Evolutionary conservation across 73 alveolate species (phyloP).

Genomic region (Durusdinium trenchii): DNA sequence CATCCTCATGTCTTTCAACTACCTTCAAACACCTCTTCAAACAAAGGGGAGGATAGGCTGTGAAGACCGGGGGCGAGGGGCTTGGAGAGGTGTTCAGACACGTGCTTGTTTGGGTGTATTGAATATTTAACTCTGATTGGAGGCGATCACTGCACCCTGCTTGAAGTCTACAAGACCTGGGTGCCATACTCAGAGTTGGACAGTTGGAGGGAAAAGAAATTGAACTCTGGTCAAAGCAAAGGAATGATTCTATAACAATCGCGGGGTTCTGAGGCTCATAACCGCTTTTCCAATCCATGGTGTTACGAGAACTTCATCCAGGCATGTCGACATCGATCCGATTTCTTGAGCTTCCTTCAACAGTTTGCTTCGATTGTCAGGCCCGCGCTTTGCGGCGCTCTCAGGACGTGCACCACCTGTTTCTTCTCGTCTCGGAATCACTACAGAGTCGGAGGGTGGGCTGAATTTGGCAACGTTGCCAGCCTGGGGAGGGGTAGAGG

Average conservation of each 20-base stretch:
- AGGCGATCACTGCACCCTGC: conserved; percentile 99
- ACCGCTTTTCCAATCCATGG: conserved; percentile 99
- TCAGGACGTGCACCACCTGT: conserved; percentile 29
- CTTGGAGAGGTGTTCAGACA: background rate
- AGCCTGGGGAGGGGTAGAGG: too few species aligned
- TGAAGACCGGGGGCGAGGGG: background rate
- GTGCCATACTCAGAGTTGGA: background rate
- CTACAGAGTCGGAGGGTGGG: too few species aligned
- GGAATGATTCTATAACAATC: background rate
- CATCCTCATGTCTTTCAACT: too few species aligned
- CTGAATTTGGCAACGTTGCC: too few species aligned
- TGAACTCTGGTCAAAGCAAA: background rate
- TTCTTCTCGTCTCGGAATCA: background rate
- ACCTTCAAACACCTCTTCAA: too few species aligned
- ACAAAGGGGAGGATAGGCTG: too few species aligned
- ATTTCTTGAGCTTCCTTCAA: background rate
- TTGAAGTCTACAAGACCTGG: conserved; percentile 99
- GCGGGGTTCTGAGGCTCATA: conserved; percentile 63
- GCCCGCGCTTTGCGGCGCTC: conserved; percentile 95
- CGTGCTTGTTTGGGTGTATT: background rate
- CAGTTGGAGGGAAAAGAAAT: background rate
- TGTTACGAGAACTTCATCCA: conserved; percentile 99
- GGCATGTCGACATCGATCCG: conserved; percentile 96
- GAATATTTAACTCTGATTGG: background rate
- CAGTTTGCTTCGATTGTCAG: background rate